Evolutionary conservation across 768 basidiomycete species (phyloP), one percentile per base, ranked within the genome.

Genomic region (Gymnopilus dilepis): DNA sequence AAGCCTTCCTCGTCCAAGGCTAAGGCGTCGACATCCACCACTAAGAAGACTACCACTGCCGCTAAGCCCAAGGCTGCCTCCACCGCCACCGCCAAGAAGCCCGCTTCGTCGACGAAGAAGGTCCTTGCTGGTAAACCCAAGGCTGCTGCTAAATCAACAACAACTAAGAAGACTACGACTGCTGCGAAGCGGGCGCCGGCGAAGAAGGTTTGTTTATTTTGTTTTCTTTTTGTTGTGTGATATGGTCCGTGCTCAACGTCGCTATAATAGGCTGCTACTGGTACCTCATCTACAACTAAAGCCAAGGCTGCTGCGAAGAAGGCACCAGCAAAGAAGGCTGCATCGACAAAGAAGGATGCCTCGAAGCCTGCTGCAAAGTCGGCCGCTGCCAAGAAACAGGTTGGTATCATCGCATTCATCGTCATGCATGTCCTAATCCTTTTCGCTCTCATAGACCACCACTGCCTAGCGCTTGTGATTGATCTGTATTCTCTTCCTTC

Each of bases 301-400:
- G 78, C 82, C 59, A 86, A 79, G 67, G 68, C 70, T 15, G 76
- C 79, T 8, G 74, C 76, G 7, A 79, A 76, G 72, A 79, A 76
- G 52, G 68, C 63, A 62, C 74, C 76, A 8, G 65, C 70, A 28
- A 78, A 80, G 71, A 72, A 74, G 60, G 60, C 73, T 24, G 57
- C 68, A 30, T 11, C 67, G 17, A 64, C 73, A 51, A 78, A 80
- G 69, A 71, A 73, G 56, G 63, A 73, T 6, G 59, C 68, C 17
- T 63, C 70, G 12, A 74, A 76, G 72, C 69, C 76, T 58, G 66
- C 76, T 19, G 69, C 76, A 48, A 74, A 77, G 64, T 63, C 66
- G 38, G 69, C 76, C 48, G 65, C 66, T 37, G 69, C 76, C 48
- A 78, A 74, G 67, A 81, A 78, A 72, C 69, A 74, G 68, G 78